Percentiles rank a stretch among this genome's conserved stretches.
Evolutionary conservation across 768 basidiomycete genomes (phyloP).

Genomic region (Russula compacta): DNA sequence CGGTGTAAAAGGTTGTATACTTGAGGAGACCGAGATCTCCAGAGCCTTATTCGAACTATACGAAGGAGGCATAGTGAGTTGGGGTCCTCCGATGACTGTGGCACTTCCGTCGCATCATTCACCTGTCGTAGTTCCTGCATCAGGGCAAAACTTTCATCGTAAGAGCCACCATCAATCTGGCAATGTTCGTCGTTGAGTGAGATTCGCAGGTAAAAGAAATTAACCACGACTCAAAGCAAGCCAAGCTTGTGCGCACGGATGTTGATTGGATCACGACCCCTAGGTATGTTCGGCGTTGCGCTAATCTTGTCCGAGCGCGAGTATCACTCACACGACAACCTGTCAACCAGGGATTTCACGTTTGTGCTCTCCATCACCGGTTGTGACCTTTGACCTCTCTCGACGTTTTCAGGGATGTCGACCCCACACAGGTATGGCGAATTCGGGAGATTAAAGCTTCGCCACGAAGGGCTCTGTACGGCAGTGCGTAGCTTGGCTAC

Average conservation of each 20-base stretch:
- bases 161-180: conserved; percentile 20
- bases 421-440: conserved; percentile 67
- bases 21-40: conserved; percentile 81
- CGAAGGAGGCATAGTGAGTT: conserved; percentile 72
- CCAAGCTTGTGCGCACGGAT: conserved; percentile 60
- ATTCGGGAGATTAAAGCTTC: conserved; percentile 57
- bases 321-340: background rate
- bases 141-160: conserved; percentile 79
- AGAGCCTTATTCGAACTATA: conserved; percentile 83
- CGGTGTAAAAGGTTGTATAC: conserved; percentile 34
- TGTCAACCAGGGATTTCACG: conserved; percentile 63
- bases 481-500: conserved; percentile 40
- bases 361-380: conserved; percentile 27
- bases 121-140: conserved; percentile 61
- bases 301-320: background rate
- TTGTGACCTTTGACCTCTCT: background rate
- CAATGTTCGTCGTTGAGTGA: background rate
- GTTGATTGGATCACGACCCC: conserved; percentile 79
- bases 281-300: conserved; percentile 31
- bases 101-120: background rate
- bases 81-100: background rate
- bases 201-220: conserved; percentile 60
- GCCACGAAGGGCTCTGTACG: conserved; percentile 54
- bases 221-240: conserved; percentile 68
- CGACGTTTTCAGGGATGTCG: conserved; percentile 37